Base-by-base conservation (phyloP, 2,329 filamentous ascomycete species). In the Hypocreales sp. region DNA sequence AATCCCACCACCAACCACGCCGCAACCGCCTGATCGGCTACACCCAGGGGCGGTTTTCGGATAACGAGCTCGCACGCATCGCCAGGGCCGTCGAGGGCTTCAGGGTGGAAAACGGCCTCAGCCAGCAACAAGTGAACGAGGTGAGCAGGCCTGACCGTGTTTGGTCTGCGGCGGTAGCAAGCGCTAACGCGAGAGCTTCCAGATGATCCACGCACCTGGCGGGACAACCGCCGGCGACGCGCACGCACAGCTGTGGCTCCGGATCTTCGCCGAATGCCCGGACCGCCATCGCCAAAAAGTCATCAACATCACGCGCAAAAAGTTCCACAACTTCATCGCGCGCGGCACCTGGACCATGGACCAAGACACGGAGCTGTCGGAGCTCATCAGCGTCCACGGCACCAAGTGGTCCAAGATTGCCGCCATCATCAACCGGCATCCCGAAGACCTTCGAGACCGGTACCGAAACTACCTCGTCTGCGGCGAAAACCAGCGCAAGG, bases 401-500 rank as follows among this genome's bases (percentile, higher is more conserved):
- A 60, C 56, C 11, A 66, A 70, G 32, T 84, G 77, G 72, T 60
- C 61, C 8, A 37, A 58, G 16, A 77, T 84, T 35, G 69, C 62
- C 0, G 54, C 59, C n/a, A 37, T 67, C 14, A 63, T 80, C 35
- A 72, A 72, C 34, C 71, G 79, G 5, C 64, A 72, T 21, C 59
- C 67, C 0, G 66, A 72, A 33, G 76, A 82, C 42, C 61, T 74
- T 28, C 66, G 76, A 27, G 77, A 82, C 44, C 70, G 78, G 4
- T 80, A 74, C 57, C 62, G 72, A 21, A 78, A 81, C 39, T 72
- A 77, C 39, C 51, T 79, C 14, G 53, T 73, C 24, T 73, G 68
- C 29, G 65, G 65, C 13, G 56, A 64, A 5, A 60, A 57, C 1
- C 54, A 58, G 30, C 59, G 58, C 18, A 63, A 56, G 22, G 63